These are phyloP conservation scores for Phytophthora palmivora DNA, from an alignment of 352 stramenopile genomes.

Conservation along the genomic window DNA sequence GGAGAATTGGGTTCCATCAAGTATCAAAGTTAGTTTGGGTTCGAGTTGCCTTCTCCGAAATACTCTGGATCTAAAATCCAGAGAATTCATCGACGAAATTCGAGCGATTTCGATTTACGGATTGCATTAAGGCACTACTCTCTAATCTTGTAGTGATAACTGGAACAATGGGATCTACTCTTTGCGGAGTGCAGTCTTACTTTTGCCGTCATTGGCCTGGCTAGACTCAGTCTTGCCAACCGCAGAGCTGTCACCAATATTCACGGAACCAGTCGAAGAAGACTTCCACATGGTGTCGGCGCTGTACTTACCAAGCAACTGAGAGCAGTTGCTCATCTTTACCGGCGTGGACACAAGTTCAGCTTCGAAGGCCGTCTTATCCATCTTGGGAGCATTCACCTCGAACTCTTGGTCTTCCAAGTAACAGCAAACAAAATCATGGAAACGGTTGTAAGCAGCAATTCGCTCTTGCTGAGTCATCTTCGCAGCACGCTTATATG, in stretches of 20 bases:
- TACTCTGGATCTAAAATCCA: too few species aligned
- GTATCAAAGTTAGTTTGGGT: too few species aligned
- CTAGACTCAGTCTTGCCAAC: not conserved
- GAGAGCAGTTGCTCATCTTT: conserved; percentile 20
- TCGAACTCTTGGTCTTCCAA: conserved; percentile 18
- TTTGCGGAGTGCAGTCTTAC: too few species aligned
- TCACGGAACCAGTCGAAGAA: not conserved
- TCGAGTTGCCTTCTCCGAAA: too few species aligned
- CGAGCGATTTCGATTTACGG: too few species aligned
- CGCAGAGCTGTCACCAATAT: not conserved
- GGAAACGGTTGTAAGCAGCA: conserved; percentile 14
- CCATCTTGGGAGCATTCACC: conserved; percentile 18
- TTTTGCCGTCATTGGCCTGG: not conserved
- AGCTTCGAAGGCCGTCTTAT: conserved; percentile 8
- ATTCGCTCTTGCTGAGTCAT: conserved; percentile 11
- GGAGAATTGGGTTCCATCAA: too few species aligned
- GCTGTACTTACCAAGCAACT: conserved; percentile 16
- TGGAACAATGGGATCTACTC: too few species aligned
- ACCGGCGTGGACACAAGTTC: conserved; percentile 14
- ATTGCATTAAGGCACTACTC: too few species aligned
- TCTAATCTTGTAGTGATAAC: too few species aligned
- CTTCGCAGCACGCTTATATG: conserved; percentile 13
- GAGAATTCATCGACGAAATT: too few species aligned
- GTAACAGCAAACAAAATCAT: conserved; percentile 14
- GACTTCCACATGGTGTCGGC: conserved; percentile 18